Percentiles rank a stretch among this genome's conserved stretches.
phyloP scores from a whole-genome alignment of 2,329 filamentous ascomycete genomes.

The Kalmusia sp. region DNA sequence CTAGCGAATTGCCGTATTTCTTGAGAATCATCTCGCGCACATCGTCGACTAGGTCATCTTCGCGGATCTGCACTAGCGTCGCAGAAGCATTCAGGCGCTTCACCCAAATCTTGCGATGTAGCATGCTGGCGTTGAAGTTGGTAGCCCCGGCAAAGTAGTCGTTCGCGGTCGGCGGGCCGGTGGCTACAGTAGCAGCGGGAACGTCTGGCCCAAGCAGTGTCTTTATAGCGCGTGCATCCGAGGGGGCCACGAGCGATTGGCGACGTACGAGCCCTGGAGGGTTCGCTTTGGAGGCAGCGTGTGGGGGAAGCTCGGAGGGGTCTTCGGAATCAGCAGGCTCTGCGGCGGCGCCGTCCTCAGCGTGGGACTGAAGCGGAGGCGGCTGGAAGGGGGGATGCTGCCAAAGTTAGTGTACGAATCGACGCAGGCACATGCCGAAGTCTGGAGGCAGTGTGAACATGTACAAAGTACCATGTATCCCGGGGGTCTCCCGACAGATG shows the following conservation, averaged over 20 bases:
- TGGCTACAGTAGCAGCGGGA: constrained; percentile 28
- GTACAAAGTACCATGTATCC: no score
- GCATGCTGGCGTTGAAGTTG: constrained; percentile 42
- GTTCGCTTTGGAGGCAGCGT: constrained; percentile 31
- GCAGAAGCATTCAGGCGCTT: constrained; percentile 84
- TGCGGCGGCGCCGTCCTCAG: constrained; percentile 14
- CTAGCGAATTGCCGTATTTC: constrained; percentile 94
- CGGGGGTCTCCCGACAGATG: no score
- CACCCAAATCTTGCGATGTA: constrained; percentile 89
- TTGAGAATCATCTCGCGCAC: constrained; percentile 88
- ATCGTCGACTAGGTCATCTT: constrained; percentile 93
- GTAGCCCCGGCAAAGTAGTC: constrained; percentile 50
- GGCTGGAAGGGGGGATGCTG: constrained; percentile 28
- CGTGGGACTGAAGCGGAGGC: constrained; percentile 9
- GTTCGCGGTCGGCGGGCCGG: constrained; percentile 33
- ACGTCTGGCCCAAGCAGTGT: constrained; percentile 59
- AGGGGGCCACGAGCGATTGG: constrained; percentile 48
- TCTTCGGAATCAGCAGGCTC: constrained; percentile 19
- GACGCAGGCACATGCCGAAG: no score
- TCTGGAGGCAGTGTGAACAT: no score
- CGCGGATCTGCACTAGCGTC: constrained; percentile 82
- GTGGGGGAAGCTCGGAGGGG: constrained; percentile 20
- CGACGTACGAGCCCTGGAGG: constrained; percentile 52
- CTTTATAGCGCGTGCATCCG: constrained; percentile 56
- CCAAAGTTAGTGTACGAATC: no score